These are phyloP conservation scores for Cutaneotrichosporon sp. DNA, from an alignment of 1,284 basidiomycete species.

Conservation along the genomic window DNA sequence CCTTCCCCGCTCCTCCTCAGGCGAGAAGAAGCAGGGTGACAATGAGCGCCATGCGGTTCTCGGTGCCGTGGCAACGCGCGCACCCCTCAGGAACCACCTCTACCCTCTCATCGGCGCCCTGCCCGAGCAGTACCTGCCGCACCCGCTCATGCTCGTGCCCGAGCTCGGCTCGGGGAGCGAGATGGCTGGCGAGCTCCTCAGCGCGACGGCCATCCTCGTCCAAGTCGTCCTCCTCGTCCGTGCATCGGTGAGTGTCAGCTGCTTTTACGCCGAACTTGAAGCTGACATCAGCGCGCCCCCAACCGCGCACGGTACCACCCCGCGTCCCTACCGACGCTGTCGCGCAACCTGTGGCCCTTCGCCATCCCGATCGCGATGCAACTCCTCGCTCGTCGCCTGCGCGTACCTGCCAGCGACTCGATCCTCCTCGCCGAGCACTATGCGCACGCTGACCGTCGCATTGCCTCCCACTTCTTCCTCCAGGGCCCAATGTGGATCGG, in stretches of 20 bases:
- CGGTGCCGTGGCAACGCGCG: slow-evolving; percentile 53
- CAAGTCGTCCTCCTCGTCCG: slow-evolving; percentile 59
- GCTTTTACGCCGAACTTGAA: too few relatives aligned
- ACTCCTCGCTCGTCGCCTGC: slow-evolving; percentile 40
- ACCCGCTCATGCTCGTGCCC: slow-evolving; percentile 43
- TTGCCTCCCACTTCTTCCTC: slow-evolving; percentile 76
- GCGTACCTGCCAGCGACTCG: slow-evolving; percentile 27
- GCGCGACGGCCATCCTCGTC: slow-evolving; percentile 53
- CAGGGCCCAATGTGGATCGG: slow-evolving; percentile 84
- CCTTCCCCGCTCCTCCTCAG: not conserved
- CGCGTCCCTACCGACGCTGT: slow-evolving; percentile 42
- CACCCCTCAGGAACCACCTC: slow-evolving; percentile 59
- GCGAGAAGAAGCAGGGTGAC: slow-evolving; percentile 12
- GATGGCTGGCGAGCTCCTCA: slow-evolving; percentile 41
- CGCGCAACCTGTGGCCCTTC: slow-evolving; percentile 39
- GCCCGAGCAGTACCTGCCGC: slow-evolving; percentile 39
- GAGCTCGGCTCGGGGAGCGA: slow-evolving; percentile 31
- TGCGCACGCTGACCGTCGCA: slow-evolving; percentile 71
- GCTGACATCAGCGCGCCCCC: slow-evolving; percentile 15
- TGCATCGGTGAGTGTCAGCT: slow-evolving; percentile 26
- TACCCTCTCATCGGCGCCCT: slow-evolving; percentile 39
- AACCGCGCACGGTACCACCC: slow-evolving; percentile 22
- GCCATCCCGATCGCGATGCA: slow-evolving; percentile 39
- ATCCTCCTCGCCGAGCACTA: slow-evolving; percentile 61
- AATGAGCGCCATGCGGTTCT: slow-evolving; percentile 53